A percentile compares a stretch with the other conserved stretches of the same genome.
Evolutionary conservation across 495 filamentous ascomycete genomes (phyloP).

Genomic region (Xylaria flabelliformis): DNA sequence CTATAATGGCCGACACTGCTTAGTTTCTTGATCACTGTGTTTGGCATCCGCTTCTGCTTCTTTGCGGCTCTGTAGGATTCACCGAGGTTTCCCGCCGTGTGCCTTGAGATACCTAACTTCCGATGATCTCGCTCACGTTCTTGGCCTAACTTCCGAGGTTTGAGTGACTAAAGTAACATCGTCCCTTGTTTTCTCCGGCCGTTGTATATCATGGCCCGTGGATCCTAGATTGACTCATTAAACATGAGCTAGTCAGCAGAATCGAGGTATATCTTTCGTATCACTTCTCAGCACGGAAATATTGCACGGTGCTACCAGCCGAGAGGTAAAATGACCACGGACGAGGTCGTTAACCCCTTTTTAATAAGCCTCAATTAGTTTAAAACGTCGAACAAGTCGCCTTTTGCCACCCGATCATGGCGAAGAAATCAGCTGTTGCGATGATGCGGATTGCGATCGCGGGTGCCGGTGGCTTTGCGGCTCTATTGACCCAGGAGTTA

Average conservation of each 20-base stretch:
- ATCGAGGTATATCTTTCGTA: constrained; percentile 34
- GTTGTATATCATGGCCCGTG: constrained; percentile 32
- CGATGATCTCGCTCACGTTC: constrained; percentile 28
- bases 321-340: constrained; percentile 8
- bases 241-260: constrained; percentile 32
- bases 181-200: constrained; percentile 27
- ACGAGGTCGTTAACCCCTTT: constrained; percentile 17
- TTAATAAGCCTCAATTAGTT: neutral
- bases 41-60: constrained; percentile 28
- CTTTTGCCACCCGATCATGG: constrained; percentile 43
- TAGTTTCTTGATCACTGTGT: constrained; percentile 31
- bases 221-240: constrained; percentile 40
- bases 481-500: constrained; percentile 65
- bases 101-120: constrained; percentile 34
- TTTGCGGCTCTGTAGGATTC: constrained; percentile 30
- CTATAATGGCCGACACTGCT: constrained; percentile 32
- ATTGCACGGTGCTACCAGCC: constrained; percentile 19
- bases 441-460: constrained; percentile 79
- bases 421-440: constrained; percentile 39
- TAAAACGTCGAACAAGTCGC: constrained; percentile 3
- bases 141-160: constrained; percentile 35
- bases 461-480: constrained; percentile 72
- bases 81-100: constrained; percentile 34
- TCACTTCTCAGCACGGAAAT: constrained; percentile 33
- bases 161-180: constrained; percentile 37